These are phyloP conservation scores for Trametes sp. DNA, from an alignment of 1,284 basidiomycete species.

Conservation along the genomic window DNA sequence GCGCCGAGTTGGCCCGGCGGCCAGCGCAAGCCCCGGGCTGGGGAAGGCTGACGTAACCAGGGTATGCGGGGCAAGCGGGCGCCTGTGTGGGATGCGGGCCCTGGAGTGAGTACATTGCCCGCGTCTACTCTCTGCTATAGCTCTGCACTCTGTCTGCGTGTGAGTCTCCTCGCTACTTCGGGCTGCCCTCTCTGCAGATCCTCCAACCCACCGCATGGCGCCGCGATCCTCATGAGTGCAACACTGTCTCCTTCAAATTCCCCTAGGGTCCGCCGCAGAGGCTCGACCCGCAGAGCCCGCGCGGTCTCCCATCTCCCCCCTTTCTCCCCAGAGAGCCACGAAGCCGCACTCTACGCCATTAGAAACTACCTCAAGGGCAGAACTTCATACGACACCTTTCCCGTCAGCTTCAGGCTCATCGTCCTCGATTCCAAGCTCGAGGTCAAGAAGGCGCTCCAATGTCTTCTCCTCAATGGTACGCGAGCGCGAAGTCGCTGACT, in stretches of 20 bases:
- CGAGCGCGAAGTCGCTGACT: constrained; percentile 20
- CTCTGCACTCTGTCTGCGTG: constrained; percentile 1
- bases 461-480: constrained; percentile 87
- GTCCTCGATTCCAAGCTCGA: constrained; percentile 95
- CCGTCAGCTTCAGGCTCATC: constrained; percentile 95
- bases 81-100: background rate
- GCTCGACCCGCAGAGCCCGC: constrained; percentile 56
- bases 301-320: constrained; percentile 68
- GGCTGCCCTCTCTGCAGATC: constrained; percentile 19
- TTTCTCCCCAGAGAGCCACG: constrained; percentile 69
- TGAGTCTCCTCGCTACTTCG: constrained; percentile 6
- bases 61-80: background rate
- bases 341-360: constrained; percentile 80
- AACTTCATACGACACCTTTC: constrained; percentile 94
- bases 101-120: background rate
- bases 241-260: constrained; percentile 48
- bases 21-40: background rate
- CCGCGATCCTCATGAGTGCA: constrained; percentile 46
- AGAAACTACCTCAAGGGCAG: constrained; percentile 86
- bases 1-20: background rate
- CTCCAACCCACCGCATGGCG: constrained; percentile 29
- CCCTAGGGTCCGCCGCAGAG: constrained; percentile 48
- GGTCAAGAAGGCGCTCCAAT: constrained; percentile 92
- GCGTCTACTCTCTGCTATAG: background rate
- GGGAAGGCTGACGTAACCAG: background rate